Base-by-base conservation (phyloP, 768 basidiomycete genomes). In the Xerocomellus intermedius region DNA sequence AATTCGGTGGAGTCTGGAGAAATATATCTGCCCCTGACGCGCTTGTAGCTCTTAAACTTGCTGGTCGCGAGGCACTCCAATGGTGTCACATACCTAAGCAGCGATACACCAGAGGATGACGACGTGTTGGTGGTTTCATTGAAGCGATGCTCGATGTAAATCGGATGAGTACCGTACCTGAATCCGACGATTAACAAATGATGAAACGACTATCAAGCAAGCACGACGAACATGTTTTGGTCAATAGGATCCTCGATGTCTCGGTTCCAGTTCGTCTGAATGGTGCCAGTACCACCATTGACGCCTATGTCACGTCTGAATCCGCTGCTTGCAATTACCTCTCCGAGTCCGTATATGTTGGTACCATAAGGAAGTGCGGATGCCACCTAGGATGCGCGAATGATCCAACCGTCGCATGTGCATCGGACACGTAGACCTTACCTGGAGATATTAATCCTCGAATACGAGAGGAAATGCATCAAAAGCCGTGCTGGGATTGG, bases 271-370 rank as follows among this genome's bases (percentile, higher is more conserved):
- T 82, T 73, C 9, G 83, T 83, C 63, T 87, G 86, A 17, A 87
- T 71, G 1, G 83, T 83, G 1, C 83, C 84, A 33, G 44, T 55
- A 5, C 71, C 72, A n/a, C 79, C 80, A 54, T 76, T 65, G 10
- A 72, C 70, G 24, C 79, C 79, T 21, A 86, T 74, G 51, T 83
- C 79, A 33, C 86, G 75, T 35, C 86, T 73, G 66, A 87, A 84
- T 4, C 86, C 86, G 54, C 84, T 85, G 67, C 81, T 83, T 3
- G 86, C 78, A 12, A 87, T 72, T 4, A 82, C 82, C 67, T 93
- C 88, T 4, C 89, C 89, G 26, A 91, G 71, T 0, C 90, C 90
- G 57, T 90, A 91, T 43, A 91, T 79, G 64, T 91, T 90, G 3
- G 88, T 77, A 42, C 77, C 74, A 8, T 77, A 65, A 2, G 89